A percentile compares a stretch with the other conserved stretches of the same genome.
These are phyloP conservation scores for Fagus crenata DNA, from an alignment of 306 rosid genomes.

Conservation along the genomic window DNA sequence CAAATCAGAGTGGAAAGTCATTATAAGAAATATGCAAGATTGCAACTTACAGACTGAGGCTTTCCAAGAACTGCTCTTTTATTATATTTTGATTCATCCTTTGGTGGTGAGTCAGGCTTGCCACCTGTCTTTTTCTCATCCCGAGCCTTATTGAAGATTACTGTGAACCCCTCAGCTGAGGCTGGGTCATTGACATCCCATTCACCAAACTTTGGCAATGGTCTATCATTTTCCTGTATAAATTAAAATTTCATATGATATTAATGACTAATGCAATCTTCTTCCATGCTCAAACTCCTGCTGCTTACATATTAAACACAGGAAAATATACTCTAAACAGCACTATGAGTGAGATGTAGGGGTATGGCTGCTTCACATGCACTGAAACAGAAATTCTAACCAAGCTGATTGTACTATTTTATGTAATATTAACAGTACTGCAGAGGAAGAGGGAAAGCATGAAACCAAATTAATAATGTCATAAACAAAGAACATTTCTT, in stretches of 20 bases:
- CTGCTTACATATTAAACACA: not conserved
- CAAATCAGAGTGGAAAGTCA: not conserved
- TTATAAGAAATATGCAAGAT: not conserved
- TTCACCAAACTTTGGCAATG: slow-evolving; percentile 81
- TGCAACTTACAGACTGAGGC: slow-evolving; percentile 50
- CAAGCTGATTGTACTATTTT: not conserved
- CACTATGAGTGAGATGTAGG: not conserved
- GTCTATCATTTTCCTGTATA: slow-evolving; percentile 53
- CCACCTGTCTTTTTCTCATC: slow-evolving; percentile 63
- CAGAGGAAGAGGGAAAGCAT: not conserved
- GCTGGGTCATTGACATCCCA: slow-evolving; percentile 88
- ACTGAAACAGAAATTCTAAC: not conserved
- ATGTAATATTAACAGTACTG: not conserved
- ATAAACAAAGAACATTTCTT: not conserved
- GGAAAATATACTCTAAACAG: not conserved
- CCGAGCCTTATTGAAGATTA: slow-evolving; percentile 74
- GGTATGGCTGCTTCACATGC: not conserved
- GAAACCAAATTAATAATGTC: not conserved
- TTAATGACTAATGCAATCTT: slow-evolving; percentile 8
- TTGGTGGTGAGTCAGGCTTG: slow-evolving; percentile 52
- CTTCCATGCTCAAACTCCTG: not conserved
- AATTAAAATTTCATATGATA: slow-evolving; percentile 1
- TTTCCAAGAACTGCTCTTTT: slow-evolving; percentile 59
- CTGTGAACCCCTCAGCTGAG: slow-evolving; percentile 78
- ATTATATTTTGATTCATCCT: slow-evolving; percentile 42